Base-by-base conservation (phyloP, 805 yeast genomes). In the Millerozyma miso region DNA sequence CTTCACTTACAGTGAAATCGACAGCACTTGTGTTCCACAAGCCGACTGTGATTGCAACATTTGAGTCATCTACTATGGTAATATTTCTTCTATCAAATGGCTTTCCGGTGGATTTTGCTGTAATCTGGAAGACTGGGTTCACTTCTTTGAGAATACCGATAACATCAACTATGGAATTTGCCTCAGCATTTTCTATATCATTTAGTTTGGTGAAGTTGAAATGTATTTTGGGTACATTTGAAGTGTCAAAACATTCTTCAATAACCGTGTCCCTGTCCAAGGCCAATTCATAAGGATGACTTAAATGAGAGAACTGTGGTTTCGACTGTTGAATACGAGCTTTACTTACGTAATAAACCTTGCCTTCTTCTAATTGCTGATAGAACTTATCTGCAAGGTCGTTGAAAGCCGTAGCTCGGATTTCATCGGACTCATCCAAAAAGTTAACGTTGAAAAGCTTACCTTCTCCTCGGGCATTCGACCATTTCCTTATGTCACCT, bases 351-450 rank as follows among this genome's bases (percentile, higher is more conserved):
- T 83, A 88, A 60, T 88, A 93, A 5, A 87, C 95, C 63, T 85
- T 82, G 31, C 96, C 97, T 59, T 89, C 98, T 61, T 86, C 86
- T 39, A 93, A 66, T 23, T 81, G 55, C 52, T 84, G 86, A 67
- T 79, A 83, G 58, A 79, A 85, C 58, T 79, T 81, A 46, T 86
- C 95, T 10, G 91, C 97, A 54, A 78, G 76, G 32, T 88, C 91
- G 61, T 86, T 87, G 65, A 93, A 93, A 1, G 93, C 97, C 2
- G 98, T 89, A 8, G 96, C 97, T 56, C 93, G 78, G 53, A 93
- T 93, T 69, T 93, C 98, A 55, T 93, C 96, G 4, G 97, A 85
- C 60, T 93, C 96, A 60, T 93, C 99, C 44, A 91, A 67, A 45
- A 93, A 80, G 53, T 88, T 88, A 23, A 88, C 87, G 54, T 84